These are phyloP conservation scores for Carex cristatella DNA, from an alignment of 176 grass and related monocot genomes.

Conservation along the genomic window DNA sequence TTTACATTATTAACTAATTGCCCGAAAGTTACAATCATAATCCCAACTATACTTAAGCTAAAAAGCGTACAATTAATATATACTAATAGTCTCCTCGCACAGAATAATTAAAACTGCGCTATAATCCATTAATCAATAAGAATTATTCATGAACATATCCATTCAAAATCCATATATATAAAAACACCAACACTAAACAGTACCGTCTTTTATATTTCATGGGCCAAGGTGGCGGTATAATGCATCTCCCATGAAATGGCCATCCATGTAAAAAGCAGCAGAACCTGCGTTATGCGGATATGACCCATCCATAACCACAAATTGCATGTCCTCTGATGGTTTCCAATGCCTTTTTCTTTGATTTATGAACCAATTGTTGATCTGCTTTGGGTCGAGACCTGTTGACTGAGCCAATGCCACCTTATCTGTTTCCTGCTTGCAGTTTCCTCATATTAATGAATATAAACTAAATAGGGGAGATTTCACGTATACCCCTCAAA, in stretches of 20 bases:
- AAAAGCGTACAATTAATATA: neutral
- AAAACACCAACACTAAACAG: neutral
- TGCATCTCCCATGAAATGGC: conserved; percentile 42
- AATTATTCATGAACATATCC: neutral
- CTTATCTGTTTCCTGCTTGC: conserved; percentile 68
- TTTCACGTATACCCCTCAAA: too few relatives aligned
- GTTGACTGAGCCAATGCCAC: conserved; percentile 52
- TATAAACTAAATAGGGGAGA: too few relatives aligned
- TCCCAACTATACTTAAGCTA: neutral
- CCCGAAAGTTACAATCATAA: neutral
- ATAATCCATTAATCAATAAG: neutral
- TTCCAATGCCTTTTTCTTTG: conserved; percentile 92
- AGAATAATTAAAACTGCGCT: neutral
- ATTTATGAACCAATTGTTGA: conserved; percentile 98
- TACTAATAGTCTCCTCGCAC: neutral
- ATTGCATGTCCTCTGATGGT: conserved; percentile 43
- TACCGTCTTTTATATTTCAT: neutral
- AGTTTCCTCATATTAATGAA: neutral
- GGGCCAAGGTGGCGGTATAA: conserved; percentile 7
- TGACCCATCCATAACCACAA: conserved; percentile 31
- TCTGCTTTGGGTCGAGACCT: conserved; percentile 79
- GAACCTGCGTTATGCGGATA: conserved; percentile 30
- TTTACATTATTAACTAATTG: neutral
- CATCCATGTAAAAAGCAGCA: conserved; percentile 34
- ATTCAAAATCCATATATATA: neutral